Conservation (phyloP, 352 stramenopile genomes). For the Elongisporangium prolatum region DNA sequence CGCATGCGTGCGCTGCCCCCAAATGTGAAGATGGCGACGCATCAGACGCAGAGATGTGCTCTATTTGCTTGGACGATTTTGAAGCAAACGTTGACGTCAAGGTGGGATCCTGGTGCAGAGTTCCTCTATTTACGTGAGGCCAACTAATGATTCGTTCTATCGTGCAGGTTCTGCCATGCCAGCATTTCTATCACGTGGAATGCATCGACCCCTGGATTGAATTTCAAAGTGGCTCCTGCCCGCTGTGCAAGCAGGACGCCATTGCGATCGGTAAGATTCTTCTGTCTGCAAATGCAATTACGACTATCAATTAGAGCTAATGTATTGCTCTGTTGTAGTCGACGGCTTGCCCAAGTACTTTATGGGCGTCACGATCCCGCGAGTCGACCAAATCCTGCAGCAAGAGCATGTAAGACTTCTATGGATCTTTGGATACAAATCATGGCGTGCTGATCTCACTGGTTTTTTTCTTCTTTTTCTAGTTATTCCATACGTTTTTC, state of each 20-base stretch:
- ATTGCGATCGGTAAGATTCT: slow-evolving; percentile 44
- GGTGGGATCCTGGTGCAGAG: slow-evolving; percentile 6
- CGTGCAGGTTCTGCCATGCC: slow-evolving; percentile 64
- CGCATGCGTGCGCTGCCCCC: background rate
- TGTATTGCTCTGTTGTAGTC: slow-evolving; percentile 22
- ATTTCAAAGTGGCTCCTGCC: slow-evolving; percentile 63
- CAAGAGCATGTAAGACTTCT: slow-evolving; percentile 58
- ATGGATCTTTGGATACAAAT: background rate
- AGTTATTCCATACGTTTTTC: slow-evolving; percentile 74
- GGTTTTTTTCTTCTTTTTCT: background rate
- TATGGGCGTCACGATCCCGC: slow-evolving; percentile 54
- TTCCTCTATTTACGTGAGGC: background rate
- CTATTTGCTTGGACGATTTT: slow-evolving; percentile 81
- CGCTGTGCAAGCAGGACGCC: slow-evolving; percentile 81
- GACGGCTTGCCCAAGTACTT: slow-evolving; percentile 47
- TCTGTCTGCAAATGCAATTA: background rate
- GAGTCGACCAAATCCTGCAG: slow-evolving; percentile 64
- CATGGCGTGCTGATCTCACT: slow-evolving; percentile 7
- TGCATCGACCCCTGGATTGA: slow-evolving; percentile 88
- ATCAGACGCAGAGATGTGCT: slow-evolving; percentile 42
- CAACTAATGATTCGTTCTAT: background rate
- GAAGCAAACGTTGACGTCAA: slow-evolving; percentile 50
- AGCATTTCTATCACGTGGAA: slow-evolving; percentile 81
- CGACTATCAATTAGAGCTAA: too few species aligned
- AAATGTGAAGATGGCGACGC: background rate